Conservation (phyloP, 495 filamentous ascomycete genomes). For the Neurospora intermedia region DNA sequence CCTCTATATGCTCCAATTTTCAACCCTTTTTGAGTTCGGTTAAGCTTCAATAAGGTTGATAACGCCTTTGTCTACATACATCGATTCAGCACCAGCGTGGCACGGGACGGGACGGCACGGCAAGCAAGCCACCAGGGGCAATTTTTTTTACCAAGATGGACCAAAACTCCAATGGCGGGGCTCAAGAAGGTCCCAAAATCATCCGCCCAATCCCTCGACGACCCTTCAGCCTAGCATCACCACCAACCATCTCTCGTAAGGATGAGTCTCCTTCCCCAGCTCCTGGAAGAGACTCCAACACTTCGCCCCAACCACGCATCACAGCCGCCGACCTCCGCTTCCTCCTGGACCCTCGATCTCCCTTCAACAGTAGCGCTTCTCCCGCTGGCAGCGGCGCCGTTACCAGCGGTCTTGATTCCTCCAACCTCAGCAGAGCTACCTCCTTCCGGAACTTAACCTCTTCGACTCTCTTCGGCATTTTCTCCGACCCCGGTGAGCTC, state of each 20-base stretch:
- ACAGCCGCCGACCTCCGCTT: constrained; percentile 26
- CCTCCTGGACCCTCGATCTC: constrained; percentile 19
- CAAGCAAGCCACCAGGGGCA: not conserved
- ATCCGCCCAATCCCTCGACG: constrained; percentile 55
- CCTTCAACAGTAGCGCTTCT: constrained; percentile 11
- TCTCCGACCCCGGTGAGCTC: constrained; percentile 39
- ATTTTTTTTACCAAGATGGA: not conserved
- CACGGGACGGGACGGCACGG: not conserved
- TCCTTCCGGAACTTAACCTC: constrained; percentile 82
- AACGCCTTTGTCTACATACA: not conserved
- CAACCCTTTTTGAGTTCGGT: not conserved
- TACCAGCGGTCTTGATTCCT: not conserved
- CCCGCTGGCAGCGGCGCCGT: constrained; percentile 9
- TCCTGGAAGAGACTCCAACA: constrained; percentile 28
- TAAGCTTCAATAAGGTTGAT: not conserved
- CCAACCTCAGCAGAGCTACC: constrained; percentile 48
- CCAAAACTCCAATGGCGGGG: not conserved
- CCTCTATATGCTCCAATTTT: not conserved
- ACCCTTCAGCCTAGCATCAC: constrained; percentile 54
- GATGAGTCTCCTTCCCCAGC: constrained; percentile 33
- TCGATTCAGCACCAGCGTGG: not conserved
- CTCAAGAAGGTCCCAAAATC: constrained; percentile 18
- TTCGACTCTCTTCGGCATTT: constrained; percentile 86
- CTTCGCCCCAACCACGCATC: constrained; percentile 10
- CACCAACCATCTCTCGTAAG: constrained; percentile 39